Evolutionary conservation across 371 early-diverging fungal species (phyloP), one percentile per base, ranked within the genome.

Genomic region (Mucor velutinosus): DNA sequence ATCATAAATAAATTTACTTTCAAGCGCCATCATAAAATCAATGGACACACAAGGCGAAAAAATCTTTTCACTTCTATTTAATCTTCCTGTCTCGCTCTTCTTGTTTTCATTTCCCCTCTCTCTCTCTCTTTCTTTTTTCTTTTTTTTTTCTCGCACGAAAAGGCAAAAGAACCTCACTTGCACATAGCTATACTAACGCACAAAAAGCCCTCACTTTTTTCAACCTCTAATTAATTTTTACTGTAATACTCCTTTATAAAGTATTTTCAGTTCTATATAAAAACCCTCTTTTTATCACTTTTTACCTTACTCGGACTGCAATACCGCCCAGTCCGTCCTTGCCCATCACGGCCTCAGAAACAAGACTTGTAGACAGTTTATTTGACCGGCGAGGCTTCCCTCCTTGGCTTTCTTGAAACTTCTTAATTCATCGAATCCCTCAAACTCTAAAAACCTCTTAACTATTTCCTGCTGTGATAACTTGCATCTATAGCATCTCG

Each of bases 291-390:
- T 65, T 57, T 70, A 59, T 17, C 21, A 51, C 23, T 19, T 23
- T 69, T 68, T 53, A 65, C 41, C 57, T 67, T 67, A 75, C 74
- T 77, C 83, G 84, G 84, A 81, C 86, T 85, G 82, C 77, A 71
- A 71, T 65, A 69, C 60, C 62, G 66, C 74, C 65, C 74, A 80
- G 83, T 81, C 77, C 76, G 80, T 76, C 78, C 76, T 79, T 81
- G 83, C 85, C 86, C 88, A 88, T 86, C 86, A 88, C 88, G 88
- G 78, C 86, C 80, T 81, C 83, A 86, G 85, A 83, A 85, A 88
- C 78, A 81, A 86, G 78, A 81, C 85, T 86, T 73, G 77, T 80
- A 66, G 73, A 79, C 72, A 85, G 83, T 74, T 80, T 84, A 82
- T 85, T 85, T 82, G 80, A 86, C 83, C 85, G 82, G 80, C 77